These are phyloP conservation scores for Thinopyrum obtusiflorum DNA, from an alignment of 202 grass and related monocot genomes.

Conservation along the genomic window DNA sequence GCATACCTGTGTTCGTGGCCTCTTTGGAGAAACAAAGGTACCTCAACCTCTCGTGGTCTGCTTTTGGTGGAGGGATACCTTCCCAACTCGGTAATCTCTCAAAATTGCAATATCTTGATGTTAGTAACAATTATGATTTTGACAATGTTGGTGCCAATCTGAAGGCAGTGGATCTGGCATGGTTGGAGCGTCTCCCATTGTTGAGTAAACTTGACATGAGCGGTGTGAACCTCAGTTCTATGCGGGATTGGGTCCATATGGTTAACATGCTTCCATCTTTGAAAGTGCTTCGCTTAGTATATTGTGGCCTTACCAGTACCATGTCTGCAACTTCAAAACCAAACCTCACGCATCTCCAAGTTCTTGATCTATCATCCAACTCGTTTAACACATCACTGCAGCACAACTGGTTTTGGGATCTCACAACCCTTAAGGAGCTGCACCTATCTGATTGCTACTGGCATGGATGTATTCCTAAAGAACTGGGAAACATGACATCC, in stretches of 20 bases:
- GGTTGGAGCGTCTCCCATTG: no score
- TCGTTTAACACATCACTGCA: not conserved
- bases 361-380: not conserved
- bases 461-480: not conserved
- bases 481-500: constrained; percentile 14
- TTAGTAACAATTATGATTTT: not conserved
- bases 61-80: not conserved
- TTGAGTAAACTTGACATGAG: no score
- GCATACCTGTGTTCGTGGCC: no score
- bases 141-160: fast-evolving
- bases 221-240: fast-evolving
- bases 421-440: not conserved
- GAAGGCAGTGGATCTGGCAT: no score
- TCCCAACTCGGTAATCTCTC: not conserved
- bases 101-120: not conserved
- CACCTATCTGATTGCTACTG: not conserved
- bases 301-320: no score
- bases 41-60: not conserved
- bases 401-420: not conserved
- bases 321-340: not conserved
- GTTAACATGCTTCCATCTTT: no score
- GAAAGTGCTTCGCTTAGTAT: no score
- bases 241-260: no score
- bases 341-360: not conserved
- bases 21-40: constrained; percentile 20